Evolutionary conservation across 73 alveolate genomes (phyloP).

Genomic region (Paramecium tetraurelia): DNA sequence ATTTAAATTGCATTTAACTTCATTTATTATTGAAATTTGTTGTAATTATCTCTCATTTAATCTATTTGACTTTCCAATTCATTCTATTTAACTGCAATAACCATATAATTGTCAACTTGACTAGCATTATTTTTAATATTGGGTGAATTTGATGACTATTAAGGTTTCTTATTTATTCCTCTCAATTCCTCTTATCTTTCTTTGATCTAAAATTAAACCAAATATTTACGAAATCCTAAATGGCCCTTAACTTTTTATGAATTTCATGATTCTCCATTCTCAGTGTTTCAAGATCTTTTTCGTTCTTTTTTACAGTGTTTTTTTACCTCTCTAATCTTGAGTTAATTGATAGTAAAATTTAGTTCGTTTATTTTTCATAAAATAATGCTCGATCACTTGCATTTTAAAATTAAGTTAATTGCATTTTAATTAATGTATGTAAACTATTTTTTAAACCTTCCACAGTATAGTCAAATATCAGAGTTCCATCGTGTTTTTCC

Average conservation of each 20-base stretch:
- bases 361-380: conserved; percentile 42
- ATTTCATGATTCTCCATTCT: conserved; percentile 50
- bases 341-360: background rate
- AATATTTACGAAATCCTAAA: background rate
- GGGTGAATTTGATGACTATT: background rate
- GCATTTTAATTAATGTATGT: conserved; percentile 40
- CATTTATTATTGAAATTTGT: background rate
- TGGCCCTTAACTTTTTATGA: background rate
- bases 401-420: background rate
- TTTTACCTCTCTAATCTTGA: background rate
- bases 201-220: background rate
- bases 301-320: background rate
- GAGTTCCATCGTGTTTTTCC: background rate
- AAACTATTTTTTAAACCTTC: conserved; percentile 31
- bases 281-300: conserved; percentile 1
- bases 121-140: background rate
- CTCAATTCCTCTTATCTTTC: conserved; percentile 27
- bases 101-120: conserved; percentile 34
- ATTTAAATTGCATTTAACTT: background rate
- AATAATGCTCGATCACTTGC: conserved; percentile 35
- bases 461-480: conserved; percentile 39
- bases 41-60: conserved; percentile 21
- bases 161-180: background rate
- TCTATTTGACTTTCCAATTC: conserved; percentile 17
- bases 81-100: conserved; percentile 17